Base-by-base conservation (phyloP, 1,139 yeast species). In the Debaryomyces psychrophilus region DNA sequence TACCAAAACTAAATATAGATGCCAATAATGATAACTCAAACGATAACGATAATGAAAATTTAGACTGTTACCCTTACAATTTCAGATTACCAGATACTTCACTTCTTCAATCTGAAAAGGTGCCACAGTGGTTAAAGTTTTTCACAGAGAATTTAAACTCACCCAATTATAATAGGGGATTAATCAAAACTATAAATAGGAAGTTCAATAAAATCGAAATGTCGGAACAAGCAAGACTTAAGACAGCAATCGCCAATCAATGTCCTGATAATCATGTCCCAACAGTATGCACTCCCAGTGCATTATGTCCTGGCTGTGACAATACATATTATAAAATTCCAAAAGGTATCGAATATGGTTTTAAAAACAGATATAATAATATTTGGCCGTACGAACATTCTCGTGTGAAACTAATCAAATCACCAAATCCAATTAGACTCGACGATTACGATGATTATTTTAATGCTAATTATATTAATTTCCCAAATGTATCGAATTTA, bases 121-220 rank as follows among this genome's bases (percentile, higher is more conserved):
- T 79, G 14, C 87, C 87, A 2, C 48, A 47, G 2, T 82, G 87
- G 87, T 57, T 82, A 37, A 56, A 59, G 34, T 68, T 66, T 9
- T 34, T 44, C 22, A 36, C 14, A 3, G 9, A 28, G 18, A 34
- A 17, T 12, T 66, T 71, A 48, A 42, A 50, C 15, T 37, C 52
- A 12, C 14, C 47, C 5, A 61, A 62, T 27, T 27, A 44, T 22
- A 27, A 20, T 20, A 58, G 64, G n/a, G 60, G 58, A 3, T 65
- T 75, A 1, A 60, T 71, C n/a, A 59, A 61, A 2, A 57, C 66
- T 15, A 60, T 82, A 41, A 59, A 68, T 17, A 50, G 59, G 8
- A 69, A 76, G 47, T 78, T 81, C 53, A 61, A 66, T 45, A 75
- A 69, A 48, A 76, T 81, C 48, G 86, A 82, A 61, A 64, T 63